Conservation (phyloP, 306 rosid species). For the Vachellia collinsii region DNA sequence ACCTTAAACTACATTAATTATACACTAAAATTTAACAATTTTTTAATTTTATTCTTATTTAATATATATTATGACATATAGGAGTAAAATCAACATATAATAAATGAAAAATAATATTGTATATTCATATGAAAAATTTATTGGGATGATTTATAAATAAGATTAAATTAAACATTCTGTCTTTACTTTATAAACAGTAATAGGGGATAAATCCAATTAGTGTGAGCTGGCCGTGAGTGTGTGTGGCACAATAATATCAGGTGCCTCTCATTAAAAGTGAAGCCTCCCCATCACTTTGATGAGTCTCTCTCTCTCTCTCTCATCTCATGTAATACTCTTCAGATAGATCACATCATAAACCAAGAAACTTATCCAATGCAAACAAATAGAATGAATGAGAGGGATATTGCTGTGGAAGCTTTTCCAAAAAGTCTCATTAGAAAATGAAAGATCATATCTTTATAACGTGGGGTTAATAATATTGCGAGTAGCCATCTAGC, state of each 20-base stretch:
- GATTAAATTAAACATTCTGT: no score
- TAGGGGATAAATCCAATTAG: no score
- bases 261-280: slow-evolving; percentile 20
- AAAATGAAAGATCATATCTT: slow-evolving; percentile 7
- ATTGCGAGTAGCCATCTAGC: slow-evolving; percentile 25
- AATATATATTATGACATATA: no score
- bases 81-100: no score
- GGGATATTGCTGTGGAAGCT: slow-evolving; percentile 20
- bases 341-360: slow-evolving; percentile 27
- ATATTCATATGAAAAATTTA: no score
- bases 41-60: no score
- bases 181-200: no score
- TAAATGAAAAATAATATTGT: no score
- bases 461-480: not conserved
- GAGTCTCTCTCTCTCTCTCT: not conserved
- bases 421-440: not conserved
- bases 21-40: no score
- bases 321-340: not conserved
- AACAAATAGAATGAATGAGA: not conserved
- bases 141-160: no score
- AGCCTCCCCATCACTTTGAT: slow-evolving; percentile 8
- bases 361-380: slow-evolving; percentile 21
- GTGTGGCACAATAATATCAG: not conserved
- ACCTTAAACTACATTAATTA: no score
- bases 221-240: no score